phyloP scores from a whole-genome alignment of 228 moss, liverwort and hornwort species.

The Sphagnum fallax region DNA sequence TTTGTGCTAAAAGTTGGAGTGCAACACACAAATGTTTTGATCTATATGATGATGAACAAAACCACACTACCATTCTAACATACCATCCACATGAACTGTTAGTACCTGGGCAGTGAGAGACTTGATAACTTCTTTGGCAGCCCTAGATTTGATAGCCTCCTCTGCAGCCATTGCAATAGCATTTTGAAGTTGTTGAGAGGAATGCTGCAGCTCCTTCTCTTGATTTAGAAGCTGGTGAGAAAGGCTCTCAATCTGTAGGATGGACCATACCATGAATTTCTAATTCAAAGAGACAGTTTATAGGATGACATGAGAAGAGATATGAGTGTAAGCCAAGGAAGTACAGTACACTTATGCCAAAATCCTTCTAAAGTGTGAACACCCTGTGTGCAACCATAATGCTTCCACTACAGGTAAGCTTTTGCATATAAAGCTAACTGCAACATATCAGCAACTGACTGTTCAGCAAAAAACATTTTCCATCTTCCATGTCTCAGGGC shows the following conservation, averaged over 20 bases:
- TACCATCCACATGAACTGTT: background rate
- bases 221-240: slow-evolving; percentile 59
- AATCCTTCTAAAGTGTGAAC: too few relatives aligned
- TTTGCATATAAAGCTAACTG: too few relatives aligned
- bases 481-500: too few relatives aligned
- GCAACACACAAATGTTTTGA: background rate
- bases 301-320: background rate
- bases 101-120: slow-evolving; percentile 89
- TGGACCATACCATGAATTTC: background rate
- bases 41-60: background rate
- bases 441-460: too few relatives aligned
- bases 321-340: background rate
- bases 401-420: too few relatives aligned
- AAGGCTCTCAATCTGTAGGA: slow-evolving; percentile 61
- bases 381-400: too few relatives aligned
- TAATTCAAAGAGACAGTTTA: background rate
- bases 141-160: slow-evolving; percentile 78
- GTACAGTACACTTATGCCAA: too few relatives aligned
- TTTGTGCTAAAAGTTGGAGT: background rate
- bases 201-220: slow-evolving; percentile 69
- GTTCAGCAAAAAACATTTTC: too few relatives aligned
- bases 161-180: slow-evolving; percentile 72
- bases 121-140: slow-evolving; percentile 93
- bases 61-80: background rate
- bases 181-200: slow-evolving; percentile 55